Evolutionary conservation across 2,329 filamentous ascomycete genomes (phyloP).

Genomic region (Aspergillus arachidicola): DNA sequence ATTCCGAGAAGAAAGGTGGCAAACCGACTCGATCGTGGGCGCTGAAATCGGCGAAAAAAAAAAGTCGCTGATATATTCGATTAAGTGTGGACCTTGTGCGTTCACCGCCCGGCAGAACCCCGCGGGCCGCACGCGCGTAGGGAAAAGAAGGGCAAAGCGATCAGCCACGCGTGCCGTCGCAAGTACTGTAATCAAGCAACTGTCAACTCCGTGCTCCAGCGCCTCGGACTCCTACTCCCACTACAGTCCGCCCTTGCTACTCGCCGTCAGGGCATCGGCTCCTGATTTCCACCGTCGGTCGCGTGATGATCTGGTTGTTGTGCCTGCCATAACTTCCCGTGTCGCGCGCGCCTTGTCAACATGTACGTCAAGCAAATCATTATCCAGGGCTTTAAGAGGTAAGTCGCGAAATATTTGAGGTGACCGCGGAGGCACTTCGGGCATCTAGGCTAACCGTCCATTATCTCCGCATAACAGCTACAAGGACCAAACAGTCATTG

Average conservation of each 20-base stretch:
- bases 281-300: slow-evolving; percentile 14
- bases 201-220: slow-evolving; percentile 2
- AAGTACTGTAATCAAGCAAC: slow-evolving; percentile 7
- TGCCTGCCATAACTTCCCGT: slow-evolving; percentile 27
- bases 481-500: slow-evolving; percentile 98
- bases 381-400: slow-evolving; percentile 99
- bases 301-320: slow-evolving; percentile 34
- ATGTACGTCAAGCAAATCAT: slow-evolving; percentile 99
- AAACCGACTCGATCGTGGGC: slow-evolving; percentile 6
- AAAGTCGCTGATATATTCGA: slow-evolving; percentile 1
- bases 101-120: slow-evolving; percentile 43
- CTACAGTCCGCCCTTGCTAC: slow-evolving; percentile 1
- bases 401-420: slow-evolving; percentile 27
- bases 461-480: slow-evolving; percentile 63
- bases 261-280: slow-evolving; percentile 1
- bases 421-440: background rate
- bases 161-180: slow-evolving; percentile 27
- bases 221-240: slow-evolving; percentile 3
- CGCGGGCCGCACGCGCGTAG: slow-evolving; percentile 28
- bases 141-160: slow-evolving; percentile 13
- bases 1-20: background rate
- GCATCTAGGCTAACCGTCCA: background rate
- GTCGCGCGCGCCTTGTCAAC: slow-evolving; percentile 39
- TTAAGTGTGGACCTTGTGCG: slow-evolving; percentile 18
- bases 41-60: slow-evolving; percentile 22